Evolutionary conservation across 2,329 filamentous ascomycete species (phyloP), one percentile per base, ranked within the genome.

Genomic region (Cladosporium sp.): DNA sequence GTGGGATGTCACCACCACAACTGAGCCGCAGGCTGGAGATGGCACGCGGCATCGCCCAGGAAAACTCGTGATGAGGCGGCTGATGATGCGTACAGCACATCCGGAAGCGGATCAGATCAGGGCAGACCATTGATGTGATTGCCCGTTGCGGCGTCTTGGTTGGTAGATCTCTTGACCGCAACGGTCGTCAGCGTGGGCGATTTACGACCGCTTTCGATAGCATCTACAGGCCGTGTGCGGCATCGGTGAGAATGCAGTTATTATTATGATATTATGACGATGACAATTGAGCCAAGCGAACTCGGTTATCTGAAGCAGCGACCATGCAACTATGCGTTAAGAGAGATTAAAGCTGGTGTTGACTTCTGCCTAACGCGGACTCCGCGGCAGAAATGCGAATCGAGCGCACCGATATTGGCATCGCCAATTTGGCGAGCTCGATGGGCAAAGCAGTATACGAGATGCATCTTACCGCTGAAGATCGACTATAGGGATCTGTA

Each of bases 401-500:
- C 30, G 30, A 47, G 28, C 43, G 25, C 25, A 28, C n/a, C 43
- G 43, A 47, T 47, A 30, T 34, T 34, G 11, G 30, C 30, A 34
- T 34, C 43, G 43, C 25, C 22, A 47, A 22, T 28, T 30, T 17
- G 25, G 15, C 28, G 43, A 28, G 28, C 15, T 25, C 43, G 43
- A 47, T 47, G 43, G 14, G 3, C 43, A 47, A 15, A 28, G 43
- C 43, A 11, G 25, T n/a, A n/a, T 47, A 20, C 43, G 22, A 30
- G 28, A 47, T 28, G 43, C 6, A 5, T 37, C 34, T 36, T 14
- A 22, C n/a, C 20, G n/a, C 37, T 54, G 36, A 40, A 54, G 51
- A 54, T 54, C 51, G 51, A 39, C 14, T 55, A 47, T 37, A 37
- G 40, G 28, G 52, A 55, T 45, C 52, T 45, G 40, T 55, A 45